Percentiles rank a stretch among this genome's conserved stretches.
Conservation (phyloP, 371 early-diverging fungal species). For the Zancudomyces culisetae region DNA sequence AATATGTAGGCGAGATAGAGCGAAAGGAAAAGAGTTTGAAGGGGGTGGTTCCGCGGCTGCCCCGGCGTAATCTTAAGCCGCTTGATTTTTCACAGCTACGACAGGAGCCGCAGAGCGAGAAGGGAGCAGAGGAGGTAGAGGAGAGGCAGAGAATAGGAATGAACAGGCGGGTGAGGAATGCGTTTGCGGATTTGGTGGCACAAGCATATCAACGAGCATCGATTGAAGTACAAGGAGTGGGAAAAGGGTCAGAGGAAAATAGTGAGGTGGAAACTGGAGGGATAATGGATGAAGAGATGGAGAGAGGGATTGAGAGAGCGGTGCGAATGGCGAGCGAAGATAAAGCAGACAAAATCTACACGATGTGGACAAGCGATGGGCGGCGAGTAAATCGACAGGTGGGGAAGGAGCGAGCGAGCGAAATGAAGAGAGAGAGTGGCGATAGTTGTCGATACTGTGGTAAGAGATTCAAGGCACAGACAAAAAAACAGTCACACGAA, state of each 20-base stretch:
- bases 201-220: neutral
- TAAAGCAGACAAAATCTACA: neutral
- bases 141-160: neutral
- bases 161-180: neutral
- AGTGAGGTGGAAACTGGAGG: neutral
- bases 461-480: slow-evolving; percentile 22
- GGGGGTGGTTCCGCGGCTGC: neutral
- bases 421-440: neutral
- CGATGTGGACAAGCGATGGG: neutral
- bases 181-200: neutral
- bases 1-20: neutral
- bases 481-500: slow-evolving; percentile 20
- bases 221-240: neutral
- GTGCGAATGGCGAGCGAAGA: neutral
- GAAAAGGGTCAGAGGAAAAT: neutral
- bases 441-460: slow-evolving; percentile 16
- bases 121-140: neutral
- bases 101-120: neutral
- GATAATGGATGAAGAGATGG: neutral
- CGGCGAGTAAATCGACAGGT: neutral
- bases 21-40: neutral
- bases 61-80: slow-evolving; percentile 1
- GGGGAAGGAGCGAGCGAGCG: neutral
- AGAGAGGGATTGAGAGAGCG: neutral
- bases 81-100: slow-evolving; percentile 1